Base-by-base conservation (phyloP, 768 basidiomycete genomes). In the Kondoa malvinella region DNA sequence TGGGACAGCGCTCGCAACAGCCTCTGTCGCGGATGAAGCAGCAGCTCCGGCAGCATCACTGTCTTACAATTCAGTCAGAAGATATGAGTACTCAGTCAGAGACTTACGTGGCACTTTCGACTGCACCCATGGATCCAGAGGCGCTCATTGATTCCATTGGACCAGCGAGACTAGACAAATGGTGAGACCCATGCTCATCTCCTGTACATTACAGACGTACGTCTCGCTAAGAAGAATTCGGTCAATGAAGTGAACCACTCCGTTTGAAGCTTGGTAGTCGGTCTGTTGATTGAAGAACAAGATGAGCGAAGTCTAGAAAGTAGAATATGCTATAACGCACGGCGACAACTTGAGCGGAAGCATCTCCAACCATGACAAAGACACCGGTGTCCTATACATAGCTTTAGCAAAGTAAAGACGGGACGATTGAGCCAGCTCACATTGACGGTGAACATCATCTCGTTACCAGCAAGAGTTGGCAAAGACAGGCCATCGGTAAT, bases 331-430 rank as follows among this genome's bases (percentile, higher is more conserved):
- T 4, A 59, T 25, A 25, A 25, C 57, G 57, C n/a, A 29, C 30
- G n/a, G 57, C 57, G n/a, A 59, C 57, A 25, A 63, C 32, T 32
- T 63, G 61, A 32, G 61, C 61, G n/a, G 61, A 26, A 33, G 32
- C 61, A 34, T 29, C 61, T 4, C 31, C 31, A 21, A 17, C 27
- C 16, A 29, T 63, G 32, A 63, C 61, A n/a, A 63, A 63, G 3
- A 63, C 61, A 32, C 61, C 61, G 33, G 61, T 29, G 8, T 16
- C 15, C 32, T 30, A 29, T 26, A 63, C 31, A 32, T 31, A 2
- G 8, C 3, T 26, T 60, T 31, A 60, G 58, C 58, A 60, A 26
- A 31, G 58, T 31, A 14, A 60, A 14, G 21, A 8, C 27, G 25
- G 27, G 12, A 14, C 12, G 25, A 60, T 14, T 14, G 25, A 31